Evolutionary conservation across 176 grass and related monocot species (phyloP), one percentile per base, ranked within the genome.

Genomic region (Zea luxurians): DNA sequence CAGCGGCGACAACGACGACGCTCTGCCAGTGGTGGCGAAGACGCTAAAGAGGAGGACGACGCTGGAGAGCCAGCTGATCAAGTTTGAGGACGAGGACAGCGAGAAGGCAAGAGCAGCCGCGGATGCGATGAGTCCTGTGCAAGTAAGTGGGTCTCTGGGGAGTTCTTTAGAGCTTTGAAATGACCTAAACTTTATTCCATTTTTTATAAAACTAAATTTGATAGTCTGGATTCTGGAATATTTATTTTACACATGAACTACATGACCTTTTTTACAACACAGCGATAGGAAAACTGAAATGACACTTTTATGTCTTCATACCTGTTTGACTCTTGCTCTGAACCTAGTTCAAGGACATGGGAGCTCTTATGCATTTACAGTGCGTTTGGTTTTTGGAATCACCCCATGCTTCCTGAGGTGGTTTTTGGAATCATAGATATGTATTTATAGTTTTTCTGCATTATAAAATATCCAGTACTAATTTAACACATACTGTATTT

Each of bases 91-190:
- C 27, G 27, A 27, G 27, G 27, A 27, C 27, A 27, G 27, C 27
- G 27, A 27, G 27, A 27, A 27, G 27, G 27, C 27, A 27, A 27
- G 27, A 27, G 27, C 27, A 27, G 27, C 27, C 27, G 27, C 27
- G 27, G 27, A 27, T 27, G 27, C 27, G 27, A 27, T 27, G 27
- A 27, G 27, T 27, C 27, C 27, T 27, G 27, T 27, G 27, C 27
- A 27, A 27, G 27, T 27, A 27, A 27, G 27, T 27, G 27, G 27
- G 27, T 27, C 8, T 48, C 43, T 76, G 70, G 9, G 5, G 47
- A 37, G 15, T 12, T 86, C 54, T 35, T 77, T 84, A 27, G 16
- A 68, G 81, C 74, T 53, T 76, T 83, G n/a, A n/a, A n/a, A n/a
- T n/a, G n/a, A n/a, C n/a, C n/a, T 46, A 61, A 44, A 58, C 9